Conservation (phyloP, 2,329 filamentous ascomycete genomes). For the Aspergillus vadensis region DNA sequence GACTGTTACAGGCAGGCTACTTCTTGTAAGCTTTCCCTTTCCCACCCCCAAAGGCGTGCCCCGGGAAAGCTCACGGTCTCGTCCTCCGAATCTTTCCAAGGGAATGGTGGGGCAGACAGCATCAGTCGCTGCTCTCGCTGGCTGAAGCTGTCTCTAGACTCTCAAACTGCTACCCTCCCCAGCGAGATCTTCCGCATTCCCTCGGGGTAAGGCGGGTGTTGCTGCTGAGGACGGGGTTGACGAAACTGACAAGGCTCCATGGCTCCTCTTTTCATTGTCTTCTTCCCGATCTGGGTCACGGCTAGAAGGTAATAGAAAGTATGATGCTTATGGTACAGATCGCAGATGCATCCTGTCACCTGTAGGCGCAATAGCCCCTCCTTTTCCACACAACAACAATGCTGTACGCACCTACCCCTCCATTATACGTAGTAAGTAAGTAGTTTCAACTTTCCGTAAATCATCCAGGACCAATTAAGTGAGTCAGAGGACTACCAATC, state of each 20-base stretch:
- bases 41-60: constrained; percentile 14
- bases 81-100: constrained; percentile 43
- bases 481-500: neutral
- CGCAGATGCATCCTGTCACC: neutral
- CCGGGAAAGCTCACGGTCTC: constrained; percentile 33
- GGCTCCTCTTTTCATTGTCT: neutral
- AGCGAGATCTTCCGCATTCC: constrained; percentile 43
- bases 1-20: constrained; percentile 5
- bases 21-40: constrained; percentile 17
- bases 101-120: constrained; percentile 37
- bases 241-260: neutral
- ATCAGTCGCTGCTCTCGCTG: constrained; percentile 31
- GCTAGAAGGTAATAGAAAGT: neutral
- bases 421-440: neutral
- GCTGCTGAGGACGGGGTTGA: constrained; percentile 8
- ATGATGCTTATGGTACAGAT: neutral
- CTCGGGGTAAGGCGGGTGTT: constrained; percentile 36
- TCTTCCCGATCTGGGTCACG: neutral
- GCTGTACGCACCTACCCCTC: neutral
- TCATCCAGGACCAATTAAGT: neutral
- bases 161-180: constrained; percentile 21
- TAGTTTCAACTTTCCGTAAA: neutral
- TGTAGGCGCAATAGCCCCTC: neutral
- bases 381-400: neutral
- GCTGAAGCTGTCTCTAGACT: constrained; percentile 24